phyloP scores from a whole-genome alignment of 352 stramenopile species.

The Phytopythium aichiense region DNA sequence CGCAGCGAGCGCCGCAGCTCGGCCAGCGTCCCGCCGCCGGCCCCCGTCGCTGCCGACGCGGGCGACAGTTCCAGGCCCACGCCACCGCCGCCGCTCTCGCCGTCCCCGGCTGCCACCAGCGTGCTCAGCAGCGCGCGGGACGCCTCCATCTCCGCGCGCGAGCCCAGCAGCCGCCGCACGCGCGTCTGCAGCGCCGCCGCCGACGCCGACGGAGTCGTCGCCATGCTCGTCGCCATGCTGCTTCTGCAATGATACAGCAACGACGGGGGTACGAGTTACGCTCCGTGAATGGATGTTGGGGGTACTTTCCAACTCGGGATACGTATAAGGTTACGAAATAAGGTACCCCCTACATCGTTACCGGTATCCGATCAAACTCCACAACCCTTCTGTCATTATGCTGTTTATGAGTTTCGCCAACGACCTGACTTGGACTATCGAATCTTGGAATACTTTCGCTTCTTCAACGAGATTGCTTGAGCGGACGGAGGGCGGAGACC shows the following conservation, averaged over 20 bases:
- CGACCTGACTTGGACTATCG: too few species aligned
- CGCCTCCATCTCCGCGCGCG: constrained; percentile 54
- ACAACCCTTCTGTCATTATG: too few species aligned
- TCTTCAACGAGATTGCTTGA: too few species aligned
- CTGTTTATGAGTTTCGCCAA: too few species aligned
- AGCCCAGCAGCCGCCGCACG: constrained; percentile 63
- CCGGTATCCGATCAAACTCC: too few species aligned
- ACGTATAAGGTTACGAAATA: too few species aligned
- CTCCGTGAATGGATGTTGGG: too few species aligned
- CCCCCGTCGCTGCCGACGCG: constrained; percentile 11
- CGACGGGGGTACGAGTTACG: too few species aligned
- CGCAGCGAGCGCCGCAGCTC: constrained; percentile 44
- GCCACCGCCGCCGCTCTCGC: not conserved
- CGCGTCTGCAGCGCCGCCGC: constrained; percentile 39
- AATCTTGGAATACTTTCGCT: too few species aligned
- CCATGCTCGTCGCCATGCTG: not conserved
- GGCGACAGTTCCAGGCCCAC: constrained; percentile 8
- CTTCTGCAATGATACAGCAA: not conserved
- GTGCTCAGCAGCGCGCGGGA: constrained; percentile 53
- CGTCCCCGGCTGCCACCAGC: constrained; percentile 30
- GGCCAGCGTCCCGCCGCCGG: constrained; percentile 23
- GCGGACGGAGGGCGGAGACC: too few species aligned
- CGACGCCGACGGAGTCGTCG: not conserved
- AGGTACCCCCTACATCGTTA: too few species aligned
- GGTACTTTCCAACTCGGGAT: too few species aligned